phyloP scores from a whole-genome alignment of 306 rosid species.

The Castanopsis chinensis region DNA sequence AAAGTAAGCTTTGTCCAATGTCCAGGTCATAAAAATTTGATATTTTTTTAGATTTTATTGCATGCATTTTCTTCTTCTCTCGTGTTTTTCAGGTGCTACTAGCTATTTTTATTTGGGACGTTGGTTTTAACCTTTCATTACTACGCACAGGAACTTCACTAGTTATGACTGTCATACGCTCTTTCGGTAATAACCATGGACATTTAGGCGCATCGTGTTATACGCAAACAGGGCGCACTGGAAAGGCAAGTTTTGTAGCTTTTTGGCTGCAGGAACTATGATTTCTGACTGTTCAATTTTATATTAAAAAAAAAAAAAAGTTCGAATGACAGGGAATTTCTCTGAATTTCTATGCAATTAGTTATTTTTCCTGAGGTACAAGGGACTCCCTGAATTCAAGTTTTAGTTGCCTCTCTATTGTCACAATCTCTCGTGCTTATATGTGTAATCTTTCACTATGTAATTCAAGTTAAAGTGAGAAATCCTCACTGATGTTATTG shows the following conservation, averaged over 20 bases:
- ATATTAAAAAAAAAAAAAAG: neutral
- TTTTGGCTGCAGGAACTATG: slow-evolving; percentile 7
- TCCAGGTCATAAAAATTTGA: slow-evolving; percentile 2
- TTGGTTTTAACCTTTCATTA: slow-evolving; percentile 24
- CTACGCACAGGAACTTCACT: slow-evolving; percentile 69
- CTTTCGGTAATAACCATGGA: slow-evolving; percentile 84
- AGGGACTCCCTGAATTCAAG: neutral
- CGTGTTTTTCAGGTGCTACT: neutral
- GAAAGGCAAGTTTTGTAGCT: slow-evolving; percentile 63
- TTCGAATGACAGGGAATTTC: neutral
- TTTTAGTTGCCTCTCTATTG: neutral
- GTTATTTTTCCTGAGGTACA: neutral
- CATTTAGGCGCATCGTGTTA: slow-evolving; percentile 82
- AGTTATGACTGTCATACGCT: slow-evolving; percentile 82
- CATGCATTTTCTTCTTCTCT: neutral
- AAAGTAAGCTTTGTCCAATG: slow-evolving; percentile 17
- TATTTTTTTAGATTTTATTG: slow-evolving; percentile 11
- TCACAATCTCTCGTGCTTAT: neutral
- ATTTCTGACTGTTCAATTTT: neutral
- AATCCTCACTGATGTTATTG: neutral
- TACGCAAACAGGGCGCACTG: slow-evolving; percentile 75
- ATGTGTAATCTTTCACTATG: neutral
- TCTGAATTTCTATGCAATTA: neutral
- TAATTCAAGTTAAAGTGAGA: slow-evolving; percentile 13
- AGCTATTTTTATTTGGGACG: slow-evolving; percentile 11